Conservation (phyloP, 805 yeast genomes). For the Candida nitratophila region DNA sequence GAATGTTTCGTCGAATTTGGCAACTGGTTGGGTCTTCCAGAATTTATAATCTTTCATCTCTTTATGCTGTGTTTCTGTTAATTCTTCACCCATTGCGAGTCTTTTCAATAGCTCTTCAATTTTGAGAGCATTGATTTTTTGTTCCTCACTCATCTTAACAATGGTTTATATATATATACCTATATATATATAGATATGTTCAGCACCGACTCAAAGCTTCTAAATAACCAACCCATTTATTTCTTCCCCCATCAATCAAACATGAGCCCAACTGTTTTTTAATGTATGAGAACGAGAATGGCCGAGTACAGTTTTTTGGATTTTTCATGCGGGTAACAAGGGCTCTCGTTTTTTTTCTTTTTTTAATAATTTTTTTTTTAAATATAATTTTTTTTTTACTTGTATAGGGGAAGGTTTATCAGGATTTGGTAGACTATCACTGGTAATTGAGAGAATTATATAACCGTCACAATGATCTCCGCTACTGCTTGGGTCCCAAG, state of each 20-base stretch:
- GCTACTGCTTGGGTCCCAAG: slow-evolving; percentile 95
- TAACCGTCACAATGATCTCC: slow-evolving; percentile 61
- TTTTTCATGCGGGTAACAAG: background rate
- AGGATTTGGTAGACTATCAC: too few relatives aligned
- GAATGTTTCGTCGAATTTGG: slow-evolving; percentile 61
- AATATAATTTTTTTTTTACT: too few relatives aligned
- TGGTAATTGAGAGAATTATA: too few relatives aligned
- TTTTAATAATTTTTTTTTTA: slow-evolving; percentile 6
- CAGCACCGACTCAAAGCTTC: too few relatives aligned
- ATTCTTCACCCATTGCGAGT: slow-evolving; percentile 45
- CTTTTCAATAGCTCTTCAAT: slow-evolving; percentile 56
- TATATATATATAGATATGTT: too few relatives aligned
- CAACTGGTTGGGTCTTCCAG: slow-evolving; percentile 98
- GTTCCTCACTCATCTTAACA: background rate
- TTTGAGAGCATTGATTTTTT: slow-evolving; percentile 14
- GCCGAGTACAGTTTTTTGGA: too few relatives aligned
- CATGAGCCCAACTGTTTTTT: too few relatives aligned
- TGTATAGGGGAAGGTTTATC: too few relatives aligned
- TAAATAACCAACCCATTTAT: too few relatives aligned
- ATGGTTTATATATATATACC: too few relatives aligned
- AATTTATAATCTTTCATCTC: slow-evolving; percentile 87
- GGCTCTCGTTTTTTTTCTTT: background rate
- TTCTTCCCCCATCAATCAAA: too few relatives aligned
- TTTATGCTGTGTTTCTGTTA: slow-evolving; percentile 53
- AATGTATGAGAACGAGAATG: too few relatives aligned